Evolutionary conservation across 805 yeast species (phyloP).

Genomic region (Pichia membranifaciens): DNA sequence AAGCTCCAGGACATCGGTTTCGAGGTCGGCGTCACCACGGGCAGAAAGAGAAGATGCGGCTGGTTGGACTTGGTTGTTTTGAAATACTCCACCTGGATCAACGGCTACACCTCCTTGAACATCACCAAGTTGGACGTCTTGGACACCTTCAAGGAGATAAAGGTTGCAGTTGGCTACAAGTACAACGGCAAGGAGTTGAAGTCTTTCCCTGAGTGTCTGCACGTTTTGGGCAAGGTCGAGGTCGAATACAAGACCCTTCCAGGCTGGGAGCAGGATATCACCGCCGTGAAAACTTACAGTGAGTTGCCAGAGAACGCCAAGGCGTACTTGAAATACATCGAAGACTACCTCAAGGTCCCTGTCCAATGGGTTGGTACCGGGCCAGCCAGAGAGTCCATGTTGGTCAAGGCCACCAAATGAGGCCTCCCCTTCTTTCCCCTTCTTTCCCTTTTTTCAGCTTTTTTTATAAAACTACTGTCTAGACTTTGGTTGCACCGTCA

Average conservation of each 20-base stretch:
- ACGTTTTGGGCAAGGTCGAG: conserved; percentile 77
- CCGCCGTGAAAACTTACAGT: conserved; percentile 58
- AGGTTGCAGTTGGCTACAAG: conserved; percentile 80
- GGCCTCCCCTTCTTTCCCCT: not conserved
- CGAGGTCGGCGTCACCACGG: conserved; percentile 97
- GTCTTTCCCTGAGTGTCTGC: conserved; percentile 90
- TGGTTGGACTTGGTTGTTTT: conserved; percentile 96
- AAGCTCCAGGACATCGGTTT: conserved; percentile 87
- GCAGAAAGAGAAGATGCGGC: conserved; percentile 98
- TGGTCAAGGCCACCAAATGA: conserved; percentile 40
- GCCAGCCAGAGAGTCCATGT: conserved; percentile 92
- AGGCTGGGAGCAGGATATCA: conserved; percentile 89
- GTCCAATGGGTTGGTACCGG: conserved; percentile 98
- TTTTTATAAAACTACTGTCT: not conserved
- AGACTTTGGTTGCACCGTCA: too few relatives aligned
- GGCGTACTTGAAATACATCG: conserved; percentile 78
- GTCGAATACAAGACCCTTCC: conserved; percentile 88
- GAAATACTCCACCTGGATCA: conserved; percentile 83
- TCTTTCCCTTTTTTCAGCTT: not conserved
- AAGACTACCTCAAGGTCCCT: conserved; percentile 76
- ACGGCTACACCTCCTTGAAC: conserved; percentile 92
- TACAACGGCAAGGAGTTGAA: conserved; percentile 69
- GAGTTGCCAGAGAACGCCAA: conserved; percentile 87
- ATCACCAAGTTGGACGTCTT: conserved; percentile 94
- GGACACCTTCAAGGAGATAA: conserved; percentile 81